phyloP scores from a whole-genome alignment of 176 grass and related monocot genomes.

The Triticum dicoccoides region DNA sequence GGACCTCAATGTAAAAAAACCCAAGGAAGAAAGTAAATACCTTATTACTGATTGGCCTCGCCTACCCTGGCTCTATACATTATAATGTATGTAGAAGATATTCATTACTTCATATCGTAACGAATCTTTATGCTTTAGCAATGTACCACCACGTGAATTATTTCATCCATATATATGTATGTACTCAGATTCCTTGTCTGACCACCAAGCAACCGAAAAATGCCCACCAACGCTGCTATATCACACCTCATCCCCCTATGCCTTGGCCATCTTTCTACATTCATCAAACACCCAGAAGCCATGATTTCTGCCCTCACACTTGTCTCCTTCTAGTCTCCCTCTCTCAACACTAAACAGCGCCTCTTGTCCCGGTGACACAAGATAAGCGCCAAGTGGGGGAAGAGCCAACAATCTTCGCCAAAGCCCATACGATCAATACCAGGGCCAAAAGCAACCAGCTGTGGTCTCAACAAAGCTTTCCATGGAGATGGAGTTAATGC shows the following conservation, averaged over 20 bases:
- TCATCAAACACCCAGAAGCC: constrained; percentile 1
- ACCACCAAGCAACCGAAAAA: constrained; percentile 44
- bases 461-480: background rate
- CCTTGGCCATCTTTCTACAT: constrained; percentile 19
- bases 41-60: background rate
- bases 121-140: constrained; percentile 1
- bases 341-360: background rate
- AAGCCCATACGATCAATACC: constrained; percentile 8
- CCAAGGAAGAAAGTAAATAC: constrained; percentile 1
- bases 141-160: background rate
- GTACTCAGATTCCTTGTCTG: constrained; percentile 29
- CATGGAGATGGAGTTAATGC: background rate
- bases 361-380: background rate
- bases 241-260: background rate
- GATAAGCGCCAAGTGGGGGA: background rate
- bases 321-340: constrained; percentile 14
- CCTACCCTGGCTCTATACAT: background rate
- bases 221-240: background rate
- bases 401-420: background rate
- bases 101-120: constrained; percentile 11
- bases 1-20: constrained; percentile 5
- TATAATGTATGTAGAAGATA: constrained; percentile 18
- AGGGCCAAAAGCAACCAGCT: constrained; percentile 15
- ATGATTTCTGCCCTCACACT: constrained; percentile 41
- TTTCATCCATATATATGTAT: background rate